phyloP scores from a whole-genome alignment of 2,329 filamentous ascomycete species.

The Apiospora marii region DNA sequence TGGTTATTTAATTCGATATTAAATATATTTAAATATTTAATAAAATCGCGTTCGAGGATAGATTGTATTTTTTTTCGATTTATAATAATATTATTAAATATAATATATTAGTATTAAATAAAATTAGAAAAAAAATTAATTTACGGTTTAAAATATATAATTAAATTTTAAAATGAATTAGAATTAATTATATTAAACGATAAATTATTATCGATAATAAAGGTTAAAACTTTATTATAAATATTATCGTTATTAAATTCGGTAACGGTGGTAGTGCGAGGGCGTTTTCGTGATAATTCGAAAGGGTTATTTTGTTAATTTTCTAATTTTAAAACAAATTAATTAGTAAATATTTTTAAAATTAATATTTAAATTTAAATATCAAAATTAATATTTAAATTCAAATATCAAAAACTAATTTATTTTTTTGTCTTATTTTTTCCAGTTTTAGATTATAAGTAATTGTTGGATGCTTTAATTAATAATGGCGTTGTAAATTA shows the following conservation, averaged over 20 bases:
- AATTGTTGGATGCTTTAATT: background rate
- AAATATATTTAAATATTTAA: background rate
- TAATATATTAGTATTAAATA: background rate
- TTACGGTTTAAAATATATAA: background rate
- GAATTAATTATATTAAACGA: background rate
- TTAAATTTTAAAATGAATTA: background rate
- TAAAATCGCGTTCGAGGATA: background rate
- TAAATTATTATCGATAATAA: background rate
- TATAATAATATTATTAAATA: background rate
- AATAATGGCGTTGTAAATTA: background rate
- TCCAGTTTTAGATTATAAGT: background rate
- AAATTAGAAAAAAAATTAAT: background rate
- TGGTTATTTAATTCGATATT: background rate
- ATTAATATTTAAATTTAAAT: too few species aligned
- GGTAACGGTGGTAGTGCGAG: background rate
- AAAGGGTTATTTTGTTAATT: background rate
- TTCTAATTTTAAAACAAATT: too few species aligned
- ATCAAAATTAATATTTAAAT: too few species aligned
- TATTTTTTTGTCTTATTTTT: background rate
- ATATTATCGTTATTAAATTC: background rate
- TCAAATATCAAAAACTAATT: background rate
- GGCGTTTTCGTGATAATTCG: background rate
- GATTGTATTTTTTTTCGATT: background rate
- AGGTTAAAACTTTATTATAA: background rate
- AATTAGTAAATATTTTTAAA: background rate